Evolutionary conservation across 2,329 filamentous ascomycete genomes (phyloP), one percentile per base, ranked within the genome.

Genomic region (Chaetomium olivaceum): DNA sequence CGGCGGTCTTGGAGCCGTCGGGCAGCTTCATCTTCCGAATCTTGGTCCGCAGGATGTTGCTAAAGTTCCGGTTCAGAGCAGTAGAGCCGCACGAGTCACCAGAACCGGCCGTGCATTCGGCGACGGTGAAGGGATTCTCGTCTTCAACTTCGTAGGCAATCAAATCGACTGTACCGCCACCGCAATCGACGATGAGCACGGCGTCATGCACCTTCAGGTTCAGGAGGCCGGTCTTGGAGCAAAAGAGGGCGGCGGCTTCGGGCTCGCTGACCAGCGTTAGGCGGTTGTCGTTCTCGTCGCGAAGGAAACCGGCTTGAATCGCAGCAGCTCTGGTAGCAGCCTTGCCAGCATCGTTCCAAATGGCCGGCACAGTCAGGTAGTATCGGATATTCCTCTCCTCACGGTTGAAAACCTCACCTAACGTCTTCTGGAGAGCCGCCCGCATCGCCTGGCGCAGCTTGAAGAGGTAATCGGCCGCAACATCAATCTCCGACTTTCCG

Each of bases 1-100:
- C 94, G n/a, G 95, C 94, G 2, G 93, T 98, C 81, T 94, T 96
- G 72, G 94, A 97, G 56, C 93, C 94, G 75, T 98, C 94, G 1
- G 95, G 93, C 55, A 99, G 84, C 81, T 98, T 98, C 95, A 98
- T 98, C 84, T 98, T 98, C 72, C 94, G 87, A 74, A 99, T 98
- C 84, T 98, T 98, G 68, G 94, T 96, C 62, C 95, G 90, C 59
- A 98, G 83, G 71, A 99, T 97, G 80, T 98, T 98, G 81, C 92
- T 97, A 76, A 98, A 99, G 79, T 98, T 98, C 67, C 95, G 89
- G 80, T 99, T 99, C 62, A 99, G 86, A 0, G 95, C 95, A 0
- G 95, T 98, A n/a, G 94, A 98, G 74, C 95, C 95, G 76, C 95
- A 98, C 25, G 94, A 97, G 78, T 98, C 95, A 77, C 95, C 95